Percentiles rank a stretch among this genome's conserved stretches.
Evolutionary conservation across 441 rosid genomes (phyloP).

Genomic region (Eruca vesicaria): DNA sequence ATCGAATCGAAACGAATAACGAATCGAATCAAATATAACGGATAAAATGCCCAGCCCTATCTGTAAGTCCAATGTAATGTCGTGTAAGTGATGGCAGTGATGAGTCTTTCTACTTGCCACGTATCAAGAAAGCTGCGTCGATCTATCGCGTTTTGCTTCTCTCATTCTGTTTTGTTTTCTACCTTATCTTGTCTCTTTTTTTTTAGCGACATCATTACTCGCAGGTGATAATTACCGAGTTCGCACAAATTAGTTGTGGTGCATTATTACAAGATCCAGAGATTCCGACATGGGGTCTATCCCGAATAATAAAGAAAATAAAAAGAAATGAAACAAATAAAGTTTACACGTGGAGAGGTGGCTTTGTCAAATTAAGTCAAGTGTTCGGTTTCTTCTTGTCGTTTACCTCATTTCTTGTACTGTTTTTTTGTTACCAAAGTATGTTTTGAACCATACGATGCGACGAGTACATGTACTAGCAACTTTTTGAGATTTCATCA

Average conservation of each 20-base stretch:
- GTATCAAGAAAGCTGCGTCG: slow-evolving; percentile 21
- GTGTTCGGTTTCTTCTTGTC: slow-evolving; percentile 9
- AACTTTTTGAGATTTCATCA: neutral
- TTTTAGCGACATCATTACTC: neutral
- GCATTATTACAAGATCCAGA: neutral
- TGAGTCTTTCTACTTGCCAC: slow-evolving; percentile 3
- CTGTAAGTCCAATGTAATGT: too few relatives aligned
- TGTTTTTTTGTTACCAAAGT: neutral
- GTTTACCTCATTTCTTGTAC: slow-evolving; percentile 2
- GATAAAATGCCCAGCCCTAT: too few relatives aligned
- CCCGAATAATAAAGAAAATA: neutral
- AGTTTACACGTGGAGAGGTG: neutral
- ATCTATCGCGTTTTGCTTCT: slow-evolving; percentile 28
- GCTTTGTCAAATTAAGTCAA: slow-evolving; percentile 7
- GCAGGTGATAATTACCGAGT: neutral
- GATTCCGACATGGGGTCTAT: neutral
- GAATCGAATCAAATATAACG: too few relatives aligned
- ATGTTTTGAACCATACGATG: slow-evolving; percentile 3
- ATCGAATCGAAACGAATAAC: too few relatives aligned
- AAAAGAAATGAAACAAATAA: neutral
- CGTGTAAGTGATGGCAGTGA: slow-evolving; percentile 3
- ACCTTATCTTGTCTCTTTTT: slow-evolving; percentile 21
- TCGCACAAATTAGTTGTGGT: neutral
- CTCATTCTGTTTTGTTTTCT: neutral
- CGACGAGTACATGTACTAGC: neutral